Conservation (phyloP, 306 rosid species). For the Cyclanthera cordifolia region DNA sequence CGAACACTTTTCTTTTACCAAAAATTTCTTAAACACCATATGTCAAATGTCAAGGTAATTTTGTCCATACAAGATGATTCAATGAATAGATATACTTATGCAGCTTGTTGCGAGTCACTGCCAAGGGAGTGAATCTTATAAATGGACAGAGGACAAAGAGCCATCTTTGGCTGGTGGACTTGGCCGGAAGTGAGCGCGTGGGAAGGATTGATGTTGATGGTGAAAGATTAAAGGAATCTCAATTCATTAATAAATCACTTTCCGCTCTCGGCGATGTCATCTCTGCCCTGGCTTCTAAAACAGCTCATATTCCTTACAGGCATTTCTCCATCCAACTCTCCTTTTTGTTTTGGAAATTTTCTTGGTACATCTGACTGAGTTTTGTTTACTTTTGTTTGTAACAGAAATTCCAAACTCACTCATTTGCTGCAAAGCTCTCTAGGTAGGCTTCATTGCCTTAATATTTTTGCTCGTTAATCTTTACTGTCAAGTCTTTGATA, state of each 20-base stretch:
- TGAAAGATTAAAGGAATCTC: slow-evolving; percentile 94
- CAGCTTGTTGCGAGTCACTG: slow-evolving; percentile 85
- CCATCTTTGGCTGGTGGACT: slow-evolving; percentile 97
- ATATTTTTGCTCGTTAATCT: slow-evolving; percentile 6
- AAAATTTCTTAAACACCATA: neutral
- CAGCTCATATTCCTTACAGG: slow-evolving; percentile 89
- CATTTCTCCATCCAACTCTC: slow-evolving; percentile 21
- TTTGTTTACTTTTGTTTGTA: slow-evolving; percentile 17
- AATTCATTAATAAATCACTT: slow-evolving; percentile 85
- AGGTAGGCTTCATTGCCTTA: slow-evolving; percentile 36
- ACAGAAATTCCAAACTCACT: slow-evolving; percentile 93
- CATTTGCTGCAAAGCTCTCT: slow-evolving; percentile 93
- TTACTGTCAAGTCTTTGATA: neutral
- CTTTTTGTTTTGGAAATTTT: neutral
- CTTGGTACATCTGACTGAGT: slow-evolving; percentile 15
- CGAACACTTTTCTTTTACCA: neutral
- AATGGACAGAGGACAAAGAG: slow-evolving; percentile 72
- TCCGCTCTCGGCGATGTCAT: slow-evolving; percentile 96
- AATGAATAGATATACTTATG: slow-evolving; percentile 1
- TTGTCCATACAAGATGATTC: neutral
- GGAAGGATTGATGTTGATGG: slow-evolving; percentile 96
- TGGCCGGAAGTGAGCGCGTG: slow-evolving; percentile 97
- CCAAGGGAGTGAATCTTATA: slow-evolving; percentile 58
- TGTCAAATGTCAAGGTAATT: neutral
- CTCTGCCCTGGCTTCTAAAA: slow-evolving; percentile 85